These are phyloP conservation scores for Mrakia frigida DNA, from an alignment of 768 basidiomycete species.

Conservation along the genomic window DNA sequence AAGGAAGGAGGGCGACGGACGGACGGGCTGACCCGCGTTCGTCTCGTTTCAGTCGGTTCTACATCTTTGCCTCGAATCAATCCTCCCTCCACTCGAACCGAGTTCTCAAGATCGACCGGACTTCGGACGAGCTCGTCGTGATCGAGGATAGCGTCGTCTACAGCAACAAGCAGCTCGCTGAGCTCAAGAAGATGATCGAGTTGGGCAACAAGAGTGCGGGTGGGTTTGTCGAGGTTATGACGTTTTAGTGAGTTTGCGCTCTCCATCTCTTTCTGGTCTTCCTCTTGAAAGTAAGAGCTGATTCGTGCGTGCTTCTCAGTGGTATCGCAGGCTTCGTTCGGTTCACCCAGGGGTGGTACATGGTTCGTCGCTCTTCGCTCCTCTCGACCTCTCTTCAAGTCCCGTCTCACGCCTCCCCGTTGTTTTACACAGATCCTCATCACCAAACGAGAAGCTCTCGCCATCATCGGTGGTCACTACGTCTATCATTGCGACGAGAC, in stretches of 20 bases:
- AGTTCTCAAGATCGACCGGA: conserved; percentile 85
- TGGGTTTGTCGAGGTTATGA: conserved; percentile 69
- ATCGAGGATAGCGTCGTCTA: conserved; percentile 87
- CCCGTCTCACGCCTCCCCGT: background rate
- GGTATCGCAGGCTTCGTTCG: conserved; percentile 85
- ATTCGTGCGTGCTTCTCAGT: conserved; percentile 49
- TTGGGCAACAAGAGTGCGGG: conserved; percentile 87
- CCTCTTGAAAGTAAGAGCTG: background rate
- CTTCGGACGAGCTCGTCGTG: conserved; percentile 58
- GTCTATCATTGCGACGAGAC: conserved; percentile 92
- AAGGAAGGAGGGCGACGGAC: background rate
- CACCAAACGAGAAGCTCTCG: conserved; percentile 83
- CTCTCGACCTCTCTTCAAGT: too few relatives aligned
- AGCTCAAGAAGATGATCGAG: conserved; percentile 88
- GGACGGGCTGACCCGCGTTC: background rate
- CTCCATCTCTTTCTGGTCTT: background rate
- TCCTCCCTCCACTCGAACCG: conserved; percentile 67
- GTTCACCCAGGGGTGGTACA: conserved; percentile 94
- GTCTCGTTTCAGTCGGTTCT: conserved; percentile 57
- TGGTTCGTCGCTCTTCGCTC: conserved; percentile 43
- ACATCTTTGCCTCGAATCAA: conserved; percentile 83
- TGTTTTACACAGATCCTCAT: conserved; percentile 55
- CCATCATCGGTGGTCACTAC: conserved; percentile 60
- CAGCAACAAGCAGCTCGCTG: conserved; percentile 79
- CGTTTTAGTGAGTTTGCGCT: conserved; percentile 20